Evolutionary conservation across 768 basidiomycete species (phyloP).

Genomic region (Rhizopogon vinicolor): DNA sequence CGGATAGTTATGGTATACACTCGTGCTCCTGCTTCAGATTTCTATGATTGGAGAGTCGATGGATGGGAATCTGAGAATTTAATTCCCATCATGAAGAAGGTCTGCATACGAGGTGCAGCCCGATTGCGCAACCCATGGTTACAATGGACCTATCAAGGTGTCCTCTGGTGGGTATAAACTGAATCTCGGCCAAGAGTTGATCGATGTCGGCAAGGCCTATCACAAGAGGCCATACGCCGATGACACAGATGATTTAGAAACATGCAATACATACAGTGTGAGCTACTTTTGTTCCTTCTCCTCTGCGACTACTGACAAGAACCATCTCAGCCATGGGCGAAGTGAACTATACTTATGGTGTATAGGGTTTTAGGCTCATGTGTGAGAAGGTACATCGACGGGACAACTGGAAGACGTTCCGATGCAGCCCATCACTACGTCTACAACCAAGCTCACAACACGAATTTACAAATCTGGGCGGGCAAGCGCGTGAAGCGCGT

Average conservation of each 20-base stretch:
- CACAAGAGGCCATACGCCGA: constrained; percentile 43
- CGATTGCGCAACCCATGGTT: constrained; percentile 12
- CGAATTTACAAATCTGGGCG: constrained; percentile 37
- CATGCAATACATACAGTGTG: constrained; percentile 44
- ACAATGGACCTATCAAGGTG: constrained; percentile 17
- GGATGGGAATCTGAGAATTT: constrained; percentile 24
- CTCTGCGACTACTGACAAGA: background rate
- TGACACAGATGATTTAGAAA: constrained; percentile 43
- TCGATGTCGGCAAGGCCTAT: constrained; percentile 39
- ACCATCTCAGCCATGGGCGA: constrained; percentile 43
- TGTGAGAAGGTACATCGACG: constrained; percentile 46
- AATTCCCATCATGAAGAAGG: constrained; percentile 19
- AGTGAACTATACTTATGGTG: constrained; percentile 27
- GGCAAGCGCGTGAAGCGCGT: constrained; percentile 42
- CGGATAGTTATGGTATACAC: constrained; percentile 45
- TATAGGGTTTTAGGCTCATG: background rate
- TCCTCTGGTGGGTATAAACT: constrained; percentile 26
- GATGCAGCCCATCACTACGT: constrained; percentile 50
- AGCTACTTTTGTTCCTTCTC: constrained; percentile 11
- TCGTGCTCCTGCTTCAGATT: constrained; percentile 56
- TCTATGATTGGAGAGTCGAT: constrained; percentile 26
- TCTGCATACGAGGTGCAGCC: constrained; percentile 15
- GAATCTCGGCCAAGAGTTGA: constrained; percentile 40
- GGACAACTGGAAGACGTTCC: constrained; percentile 47
- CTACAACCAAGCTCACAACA: constrained; percentile 40